These are phyloP conservation scores for Nyssa sinensis DNA, from an alignment of 148 eudicot species.

Conservation along the genomic window DNA sequence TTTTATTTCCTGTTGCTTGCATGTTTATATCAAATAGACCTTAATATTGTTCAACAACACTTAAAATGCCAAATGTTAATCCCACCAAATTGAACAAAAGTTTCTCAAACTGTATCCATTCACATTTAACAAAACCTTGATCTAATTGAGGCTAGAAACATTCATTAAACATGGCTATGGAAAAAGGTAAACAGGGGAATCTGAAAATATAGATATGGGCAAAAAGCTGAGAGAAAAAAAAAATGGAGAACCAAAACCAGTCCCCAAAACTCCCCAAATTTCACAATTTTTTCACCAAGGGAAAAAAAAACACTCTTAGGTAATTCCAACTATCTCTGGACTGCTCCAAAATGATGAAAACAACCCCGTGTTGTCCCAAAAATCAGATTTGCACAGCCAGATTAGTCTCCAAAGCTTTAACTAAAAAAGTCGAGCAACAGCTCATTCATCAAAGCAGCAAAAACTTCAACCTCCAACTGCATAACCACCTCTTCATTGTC, in stretches of 20 bases:
- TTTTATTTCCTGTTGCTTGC: no score
- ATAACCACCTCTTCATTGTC: slow-evolving; percentile 47
- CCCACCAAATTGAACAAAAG: no score
- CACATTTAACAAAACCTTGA: no score
- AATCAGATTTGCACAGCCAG: not conserved
- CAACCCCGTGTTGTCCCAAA: slow-evolving; percentile 6
- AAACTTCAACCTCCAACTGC: slow-evolving; percentile 47
- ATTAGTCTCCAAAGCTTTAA: not conserved
- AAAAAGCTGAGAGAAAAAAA: not conserved
- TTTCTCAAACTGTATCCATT: no score
- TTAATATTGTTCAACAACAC: no score
- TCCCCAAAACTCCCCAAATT: not conserved
- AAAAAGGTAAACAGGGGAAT: no score
- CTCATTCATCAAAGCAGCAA: slow-evolving; percentile 46
- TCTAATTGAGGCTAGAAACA: no score
- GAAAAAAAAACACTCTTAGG: not conserved
- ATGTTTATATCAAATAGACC: no score
- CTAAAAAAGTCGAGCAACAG: slow-evolving; percentile 30
- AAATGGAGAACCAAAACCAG: not conserved
- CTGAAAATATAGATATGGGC: no score
- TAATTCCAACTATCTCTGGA: not conserved
- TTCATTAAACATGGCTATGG: no score
- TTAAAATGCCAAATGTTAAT: no score
- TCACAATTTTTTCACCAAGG: not conserved
- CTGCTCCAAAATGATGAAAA: slow-evolving; percentile 9